Evolutionary conservation across 805 yeast genomes (phyloP).

Genomic region (Wickerhamomyces mucosus): DNA sequence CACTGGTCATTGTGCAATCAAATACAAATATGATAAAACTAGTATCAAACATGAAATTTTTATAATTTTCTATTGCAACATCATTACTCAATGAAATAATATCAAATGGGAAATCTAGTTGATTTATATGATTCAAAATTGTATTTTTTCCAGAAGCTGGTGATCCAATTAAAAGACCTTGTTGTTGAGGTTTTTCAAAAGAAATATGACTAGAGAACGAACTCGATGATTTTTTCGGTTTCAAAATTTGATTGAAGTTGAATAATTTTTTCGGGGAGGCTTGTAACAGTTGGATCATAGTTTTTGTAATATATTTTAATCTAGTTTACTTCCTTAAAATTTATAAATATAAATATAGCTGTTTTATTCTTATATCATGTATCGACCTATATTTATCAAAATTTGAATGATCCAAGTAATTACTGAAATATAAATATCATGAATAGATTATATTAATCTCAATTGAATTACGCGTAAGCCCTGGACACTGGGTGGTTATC

Average conservation of each 20-base stretch:
- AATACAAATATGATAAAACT: slow-evolving; percentile 12
- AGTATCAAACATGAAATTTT: slow-evolving; percentile 13
- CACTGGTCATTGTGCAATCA: slow-evolving; percentile 11
- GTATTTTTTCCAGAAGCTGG: slow-evolving; percentile 13
- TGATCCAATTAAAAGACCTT: slow-evolving; percentile 13
- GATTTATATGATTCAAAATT: slow-evolving; percentile 8
- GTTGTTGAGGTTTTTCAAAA: slow-evolving; percentile 2
- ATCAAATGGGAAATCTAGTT: slow-evolving; percentile 8
- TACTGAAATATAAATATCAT: no score
- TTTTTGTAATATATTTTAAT: no score
- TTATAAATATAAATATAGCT: no score
- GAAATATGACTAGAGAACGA: not conserved
- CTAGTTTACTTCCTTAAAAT: no score
- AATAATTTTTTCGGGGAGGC: slow-evolving; percentile 8
- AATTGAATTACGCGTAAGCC: no score
- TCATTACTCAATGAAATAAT: slow-evolving; percentile 12
- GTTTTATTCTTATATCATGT: no score
- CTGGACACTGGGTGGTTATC: no score
- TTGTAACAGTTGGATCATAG: slow-evolving; percentile 13
- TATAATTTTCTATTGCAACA: slow-evolving; percentile 11
- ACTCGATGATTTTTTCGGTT: not conserved
- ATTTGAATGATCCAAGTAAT: no score
- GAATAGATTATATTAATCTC: no score
- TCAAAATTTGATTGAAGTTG: slow-evolving; percentile 4
- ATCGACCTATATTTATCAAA: no score